Percentiles rank a stretch among this genome's conserved stretches.
Evolutionary conservation across 192 early-diverging fungal genomes (phyloP).

Genomic region (Dissophora globulifera): DNA sequence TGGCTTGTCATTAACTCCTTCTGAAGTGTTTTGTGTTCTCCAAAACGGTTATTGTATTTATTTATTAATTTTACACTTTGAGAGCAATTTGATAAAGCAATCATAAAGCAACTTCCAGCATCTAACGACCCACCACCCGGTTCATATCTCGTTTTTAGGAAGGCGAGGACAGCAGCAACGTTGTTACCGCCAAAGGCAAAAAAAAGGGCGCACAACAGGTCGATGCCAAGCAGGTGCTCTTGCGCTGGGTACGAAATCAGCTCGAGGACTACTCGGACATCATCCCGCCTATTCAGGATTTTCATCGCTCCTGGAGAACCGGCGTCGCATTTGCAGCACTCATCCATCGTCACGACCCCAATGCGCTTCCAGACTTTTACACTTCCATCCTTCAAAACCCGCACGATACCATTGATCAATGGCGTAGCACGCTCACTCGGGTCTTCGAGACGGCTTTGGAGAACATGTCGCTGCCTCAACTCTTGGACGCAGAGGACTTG

Average conservation of each 20-base stretch:
- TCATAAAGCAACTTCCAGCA: not conserved
- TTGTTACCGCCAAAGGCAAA: constrained; percentile 11
- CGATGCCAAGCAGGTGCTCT: constrained; percentile 61
- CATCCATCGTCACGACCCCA: constrained; percentile 58
- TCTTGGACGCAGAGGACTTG: constrained; percentile 60
- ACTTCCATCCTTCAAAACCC: constrained; percentile 32
- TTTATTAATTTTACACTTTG: no score
- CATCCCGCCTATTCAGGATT: constrained; percentile 63
- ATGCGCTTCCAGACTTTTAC: constrained; percentile 57
- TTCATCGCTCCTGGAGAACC: constrained; percentile 61
- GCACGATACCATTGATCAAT: constrained; percentile 52
- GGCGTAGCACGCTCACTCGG: constrained; percentile 34
- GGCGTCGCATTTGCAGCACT: constrained; percentile 63
- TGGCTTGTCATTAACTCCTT: not conserved
- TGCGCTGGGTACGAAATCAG: constrained; percentile 63
- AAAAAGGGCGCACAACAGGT: constrained; percentile 47
- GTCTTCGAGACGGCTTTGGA: constrained; percentile 57
- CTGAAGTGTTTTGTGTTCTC: no score
- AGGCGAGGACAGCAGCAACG: constrained; percentile 13
- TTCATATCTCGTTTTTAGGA: constrained; percentile 14
- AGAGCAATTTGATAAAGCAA: constrained; percentile 5
- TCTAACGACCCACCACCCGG: no score
- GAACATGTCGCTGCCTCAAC: constrained; percentile 52
- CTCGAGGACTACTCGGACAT: constrained; percentile 62
- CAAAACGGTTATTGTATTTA: no score